Percentiles rank a stretch among this genome's conserved stretches.
These are phyloP conservation scores for Phytophthora tentaculata DNA, from an alignment of 352 stramenopile genomes.

Conservation along the genomic window DNA sequence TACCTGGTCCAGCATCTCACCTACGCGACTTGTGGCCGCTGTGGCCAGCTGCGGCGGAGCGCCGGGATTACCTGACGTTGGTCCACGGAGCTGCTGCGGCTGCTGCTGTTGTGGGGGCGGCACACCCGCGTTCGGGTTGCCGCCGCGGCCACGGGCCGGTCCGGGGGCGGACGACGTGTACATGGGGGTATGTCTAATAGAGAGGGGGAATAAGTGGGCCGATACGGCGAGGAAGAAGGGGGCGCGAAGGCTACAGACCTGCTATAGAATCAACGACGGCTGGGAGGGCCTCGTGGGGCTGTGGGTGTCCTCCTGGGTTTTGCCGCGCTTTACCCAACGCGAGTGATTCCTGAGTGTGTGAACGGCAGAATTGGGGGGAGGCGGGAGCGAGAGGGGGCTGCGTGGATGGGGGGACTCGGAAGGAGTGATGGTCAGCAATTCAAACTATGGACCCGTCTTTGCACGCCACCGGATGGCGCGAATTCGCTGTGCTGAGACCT, in stretches of 20 bases:
- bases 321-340: not conserved
- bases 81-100: conserved; percentile 67
- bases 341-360: conserved; percentile 28
- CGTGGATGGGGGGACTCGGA: conserved; percentile 28
- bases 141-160: conserved; percentile 55
- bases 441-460: conserved; percentile 8
- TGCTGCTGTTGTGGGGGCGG: conserved; percentile 57
- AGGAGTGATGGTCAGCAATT: conserved; percentile 26
- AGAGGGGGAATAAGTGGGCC: not conserved
- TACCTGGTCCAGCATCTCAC: conserved; percentile 86
- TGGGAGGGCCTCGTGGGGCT: conserved; percentile 1
- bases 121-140: conserved; percentile 51
- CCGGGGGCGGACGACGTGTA: conserved; percentile 75
- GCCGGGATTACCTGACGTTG: conserved; percentile 51
- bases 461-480: not conserved
- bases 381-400: conserved; percentile 39
- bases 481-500: conserved; percentile 1
- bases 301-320: conserved; percentile 1
- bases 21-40: conserved; percentile 60
- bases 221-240: not conserved
- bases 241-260: conserved; percentile 5
- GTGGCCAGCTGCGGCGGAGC: conserved; percentile 40
- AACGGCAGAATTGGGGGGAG: conserved; percentile 35
- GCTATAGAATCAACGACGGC: conserved; percentile 7
- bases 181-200: conserved; percentile 41